Evolutionary conservation across 1,139 yeast genomes (phyloP).

Genomic region (Debaryomycetaceae sp.): DNA sequence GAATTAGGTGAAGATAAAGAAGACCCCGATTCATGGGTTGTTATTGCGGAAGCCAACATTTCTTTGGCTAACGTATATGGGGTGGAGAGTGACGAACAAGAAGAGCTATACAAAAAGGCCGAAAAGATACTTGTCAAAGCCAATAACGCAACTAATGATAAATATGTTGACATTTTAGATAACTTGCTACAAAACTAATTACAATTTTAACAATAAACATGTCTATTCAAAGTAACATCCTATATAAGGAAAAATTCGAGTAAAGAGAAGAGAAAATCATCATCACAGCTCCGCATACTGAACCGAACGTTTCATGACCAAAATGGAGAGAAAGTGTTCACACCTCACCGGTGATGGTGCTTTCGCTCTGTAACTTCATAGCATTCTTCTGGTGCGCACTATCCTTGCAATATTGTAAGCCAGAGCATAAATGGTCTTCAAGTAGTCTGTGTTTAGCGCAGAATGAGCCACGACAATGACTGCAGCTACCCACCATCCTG

Average conservation of each 20-base stretch:
- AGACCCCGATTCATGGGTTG: constrained; percentile 79
- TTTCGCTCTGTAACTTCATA: constrained; percentile 40
- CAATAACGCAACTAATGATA: constrained; percentile 74
- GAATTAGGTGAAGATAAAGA: constrained; percentile 62
- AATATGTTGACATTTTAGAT: constrained; percentile 58
- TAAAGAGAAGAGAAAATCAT: background rate
- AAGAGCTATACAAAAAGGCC: constrained; percentile 61
- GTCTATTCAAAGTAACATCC: background rate
- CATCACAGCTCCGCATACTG: background rate
- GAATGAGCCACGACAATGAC: constrained; percentile 80
- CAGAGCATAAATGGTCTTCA: constrained; percentile 81
- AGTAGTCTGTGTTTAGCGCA: constrained; percentile 85
- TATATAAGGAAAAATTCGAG: background rate
- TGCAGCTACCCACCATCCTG: constrained; percentile 86
- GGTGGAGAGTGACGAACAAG: constrained; percentile 64
- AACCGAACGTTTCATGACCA: background rate
- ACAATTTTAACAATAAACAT: background rate
- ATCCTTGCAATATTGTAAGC: constrained; percentile 78
- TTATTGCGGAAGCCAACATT: constrained; percentile 80
- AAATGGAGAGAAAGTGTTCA: constrained; percentile 5
- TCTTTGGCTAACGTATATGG: constrained; percentile 72
- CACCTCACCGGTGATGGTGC: constrained; percentile 37
- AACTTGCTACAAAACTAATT: constrained; percentile 24
- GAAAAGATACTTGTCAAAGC: constrained; percentile 60
- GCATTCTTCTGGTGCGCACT: constrained; percentile 56